Evolutionary conservation across 352 stramenopile species (phyloP), one percentile per base, ranked within the genome.

Genomic region (Phytophthora agathidicida): DNA sequence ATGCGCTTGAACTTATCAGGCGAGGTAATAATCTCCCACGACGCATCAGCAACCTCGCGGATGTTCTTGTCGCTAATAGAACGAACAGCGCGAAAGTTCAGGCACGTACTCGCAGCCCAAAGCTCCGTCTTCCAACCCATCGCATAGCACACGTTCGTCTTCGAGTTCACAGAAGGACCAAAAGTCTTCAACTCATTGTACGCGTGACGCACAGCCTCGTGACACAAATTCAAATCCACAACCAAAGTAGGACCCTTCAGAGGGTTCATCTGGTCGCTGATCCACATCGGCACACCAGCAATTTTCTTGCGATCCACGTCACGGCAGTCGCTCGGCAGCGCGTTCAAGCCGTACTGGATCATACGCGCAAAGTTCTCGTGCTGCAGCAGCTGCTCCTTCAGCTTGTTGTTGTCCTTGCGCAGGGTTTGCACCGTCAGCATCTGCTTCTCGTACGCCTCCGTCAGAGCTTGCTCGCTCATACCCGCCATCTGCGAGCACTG

Each of bases 61-160:
- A 91, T 89, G 46, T 89, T 90, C 53, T 83, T 83, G 54, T 91
- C 62, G 19, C 43, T 63, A 16, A 76, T 91, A 1, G 80, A 78
- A 11, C 83, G 79, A 16, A 87, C 60, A 1, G 81, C 83, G n/a
- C 77, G 80, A 56, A 91, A 93, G 57, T 80, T 91, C 16, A 93
- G 42, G n/a, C 83, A 89, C 37, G 81, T 93, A 36, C 66, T 78
- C 7, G 79, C 84, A 46, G 80, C 81, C 85, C 85, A 94, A 42
- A 94, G 49, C 69, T 94, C 82, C 35, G 81, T 89, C 66, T 88
- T 89, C 85, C 85, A 94, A 10, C 85, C 85, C 83, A 94, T 94
- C 24, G 85, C 82, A 50, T 90, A 90, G 45, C 81, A 93, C 31
- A 94, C 77, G 55, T 92, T 94, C 41, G 85, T 94, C 69, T 91